Evolutionary conservation across 1,284 basidiomycete species (phyloP).

Genomic region (Coniferiporia sulphurascens): DNA sequence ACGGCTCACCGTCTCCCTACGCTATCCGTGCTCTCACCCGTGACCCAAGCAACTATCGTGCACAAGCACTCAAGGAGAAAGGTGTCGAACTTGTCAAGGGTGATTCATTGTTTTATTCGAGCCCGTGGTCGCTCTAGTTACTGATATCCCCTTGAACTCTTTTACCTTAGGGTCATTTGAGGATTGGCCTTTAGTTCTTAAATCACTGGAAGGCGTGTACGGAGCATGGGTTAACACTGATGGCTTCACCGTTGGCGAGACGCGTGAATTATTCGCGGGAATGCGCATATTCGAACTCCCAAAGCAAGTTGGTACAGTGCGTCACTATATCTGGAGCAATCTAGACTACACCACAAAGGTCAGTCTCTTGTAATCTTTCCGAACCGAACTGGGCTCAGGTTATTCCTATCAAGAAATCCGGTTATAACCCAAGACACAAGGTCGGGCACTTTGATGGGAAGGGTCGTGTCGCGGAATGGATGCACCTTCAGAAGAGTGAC

Average conservation of each 20-base stretch:
- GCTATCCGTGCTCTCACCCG: slow-evolving; percentile 43
- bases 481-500: slow-evolving; percentile 38
- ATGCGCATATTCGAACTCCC: slow-evolving; percentile 46
- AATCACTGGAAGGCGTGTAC: slow-evolving; percentile 38
- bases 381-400: too few species aligned
- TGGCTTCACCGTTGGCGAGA: slow-evolving; percentile 42
- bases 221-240: slow-evolving; percentile 45
- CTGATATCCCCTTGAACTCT: not conserved
- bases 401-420: slow-evolving; percentile 18
- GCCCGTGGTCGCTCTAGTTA: not conserved
- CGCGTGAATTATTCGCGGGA: slow-evolving; percentile 38
- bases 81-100: slow-evolving; percentile 44
- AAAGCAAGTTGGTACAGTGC: slow-evolving; percentile 33
- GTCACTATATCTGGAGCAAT: slow-evolving; percentile 45
- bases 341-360: slow-evolving; percentile 44
- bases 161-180: slow-evolving; percentile 25
- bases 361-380: not conserved
- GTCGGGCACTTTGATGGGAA: slow-evolving; percentile 41
- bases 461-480: slow-evolving; percentile 39
- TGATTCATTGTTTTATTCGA: slow-evolving; percentile 20
- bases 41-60: slow-evolving; percentile 33
- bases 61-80: slow-evolving; percentile 32
- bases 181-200: slow-evolving; percentile 29
- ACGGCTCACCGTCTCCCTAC: slow-evolving; percentile 42
- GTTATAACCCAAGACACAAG: slow-evolving; percentile 27